phyloP scores from a whole-genome alignment of 2,329 filamentous ascomycete species.

The Monilinia polystroma region DNA sequence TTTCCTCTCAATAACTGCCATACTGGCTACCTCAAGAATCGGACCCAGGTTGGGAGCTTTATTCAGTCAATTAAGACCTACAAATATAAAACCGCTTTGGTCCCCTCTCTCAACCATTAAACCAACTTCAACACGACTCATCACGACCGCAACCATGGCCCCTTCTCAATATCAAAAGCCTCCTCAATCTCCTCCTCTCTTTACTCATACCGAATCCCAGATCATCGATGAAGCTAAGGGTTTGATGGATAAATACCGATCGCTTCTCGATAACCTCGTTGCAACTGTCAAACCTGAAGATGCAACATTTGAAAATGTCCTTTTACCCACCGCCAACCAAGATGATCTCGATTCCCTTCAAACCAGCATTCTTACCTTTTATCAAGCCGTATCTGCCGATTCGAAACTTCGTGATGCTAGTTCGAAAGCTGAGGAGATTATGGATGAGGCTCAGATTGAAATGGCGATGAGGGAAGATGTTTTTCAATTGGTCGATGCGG shows the following conservation, averaged over 20 bases:
- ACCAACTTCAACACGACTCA: conserved; percentile 16
- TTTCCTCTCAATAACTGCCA: conserved; percentile 56
- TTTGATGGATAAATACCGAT: conserved; percentile 58
- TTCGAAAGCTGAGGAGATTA: conserved; percentile 70
- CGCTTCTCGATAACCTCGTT: conserved; percentile 65
- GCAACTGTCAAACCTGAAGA: conserved; percentile 51
- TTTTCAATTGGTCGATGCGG: conserved; percentile 63
- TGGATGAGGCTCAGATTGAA: conserved; percentile 77
- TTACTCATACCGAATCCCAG: conserved; percentile 69
- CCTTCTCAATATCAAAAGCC: conserved; percentile 67
- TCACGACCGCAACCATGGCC: conserved; percentile 60
- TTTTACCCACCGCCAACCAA: conserved; percentile 68
- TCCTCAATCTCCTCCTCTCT: conserved; percentile 74
- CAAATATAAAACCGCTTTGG: conserved; percentile 23
- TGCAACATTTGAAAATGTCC: conserved; percentile 53
- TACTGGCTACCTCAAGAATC: conserved; percentile 60
- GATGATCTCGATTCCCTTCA: conserved; percentile 64
- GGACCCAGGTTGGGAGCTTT: conserved; percentile 55
- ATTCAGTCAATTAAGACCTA: conserved; percentile 53
- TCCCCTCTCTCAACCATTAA: conserved; percentile 11
- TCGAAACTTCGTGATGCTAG: conserved; percentile 70
- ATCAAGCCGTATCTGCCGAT: conserved; percentile 73
- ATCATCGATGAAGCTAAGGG: conserved; percentile 66
- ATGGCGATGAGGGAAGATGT: conserved; percentile 79
- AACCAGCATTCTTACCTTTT: conserved; percentile 71